phyloP scores from a whole-genome alignment of 192 early-diverging fungal species.

The Backusella mclennaniae region DNA sequence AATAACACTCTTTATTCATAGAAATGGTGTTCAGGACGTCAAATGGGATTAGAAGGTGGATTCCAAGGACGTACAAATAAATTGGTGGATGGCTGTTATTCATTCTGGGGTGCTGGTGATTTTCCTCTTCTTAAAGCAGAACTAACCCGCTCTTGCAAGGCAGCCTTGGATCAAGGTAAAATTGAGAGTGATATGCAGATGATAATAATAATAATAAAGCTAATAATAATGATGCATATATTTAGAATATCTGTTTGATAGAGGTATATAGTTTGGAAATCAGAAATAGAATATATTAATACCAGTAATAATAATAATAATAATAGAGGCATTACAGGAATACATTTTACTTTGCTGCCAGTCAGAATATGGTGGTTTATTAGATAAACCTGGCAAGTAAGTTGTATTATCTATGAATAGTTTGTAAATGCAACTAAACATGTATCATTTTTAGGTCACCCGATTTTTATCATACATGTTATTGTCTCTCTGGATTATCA shows the following conservation, averaged over 20 bases:
- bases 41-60: constrained; percentile 92
- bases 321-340: constrained; percentile 73
- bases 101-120: constrained; percentile 90
- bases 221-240: neutral
- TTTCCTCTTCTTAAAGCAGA: constrained; percentile 67
- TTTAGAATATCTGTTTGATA: constrained; percentile 48
- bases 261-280: constrained; percentile 21
- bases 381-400: constrained; percentile 91
- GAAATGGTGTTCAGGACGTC: constrained; percentile 74
- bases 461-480: constrained; percentile 96
- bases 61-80: constrained; percentile 97
- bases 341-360: constrained; percentile 92
- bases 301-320: no score
- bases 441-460: constrained; percentile 42
- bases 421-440: neutral
- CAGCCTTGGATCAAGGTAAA: constrained; percentile 13
- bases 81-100: constrained; percentile 98
- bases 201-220: neutral
- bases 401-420: neutral
- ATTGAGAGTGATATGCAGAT: neutral
- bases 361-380: constrained; percentile 70
- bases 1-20: constrained; percentile 5
- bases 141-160: constrained; percentile 14
- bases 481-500: constrained; percentile 85
- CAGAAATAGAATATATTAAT: neutral